Evolutionary conservation across 2,329 filamentous ascomycete genomes (phyloP).

Genomic region (Neonectria punicea): DNA sequence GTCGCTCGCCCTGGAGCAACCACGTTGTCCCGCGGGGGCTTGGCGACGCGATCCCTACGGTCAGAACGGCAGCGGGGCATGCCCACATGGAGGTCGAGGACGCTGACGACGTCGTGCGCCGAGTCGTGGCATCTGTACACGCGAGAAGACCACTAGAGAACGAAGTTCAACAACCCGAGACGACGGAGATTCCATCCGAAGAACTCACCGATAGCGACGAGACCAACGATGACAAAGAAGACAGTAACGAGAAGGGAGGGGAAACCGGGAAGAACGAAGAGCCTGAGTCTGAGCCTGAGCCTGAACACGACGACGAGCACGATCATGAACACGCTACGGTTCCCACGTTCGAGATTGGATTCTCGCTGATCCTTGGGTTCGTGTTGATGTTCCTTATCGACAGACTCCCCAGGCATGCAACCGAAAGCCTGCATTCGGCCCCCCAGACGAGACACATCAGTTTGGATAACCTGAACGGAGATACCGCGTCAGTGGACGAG

Average conservation of each 20-base stretch:
- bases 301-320: constrained; percentile 50
- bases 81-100: constrained; percentile 21
- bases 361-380: constrained; percentile 89
- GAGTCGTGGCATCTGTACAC: constrained; percentile 21
- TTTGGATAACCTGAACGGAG: constrained; percentile 78
- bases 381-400: constrained; percentile 98
- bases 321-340: constrained; percentile 52
- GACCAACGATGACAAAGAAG: constrained; percentile 15
- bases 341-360: constrained; percentile 82
- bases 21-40: constrained; percentile 41
- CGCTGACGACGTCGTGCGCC: constrained; percentile 30
- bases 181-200: constrained; percentile 27
- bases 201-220: constrained; percentile 21
- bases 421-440: constrained; percentile 70
- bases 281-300: constrained; percentile 32
- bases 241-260: constrained; percentile 25
- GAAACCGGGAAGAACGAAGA: constrained; percentile 28
- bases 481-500: constrained; percentile 61
- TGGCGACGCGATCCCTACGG: constrained; percentile 34
- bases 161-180: constrained; percentile 22
- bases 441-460: constrained; percentile 86
- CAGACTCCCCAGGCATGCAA: constrained; percentile 79
- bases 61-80: constrained; percentile 26
- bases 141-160: constrained; percentile 26
- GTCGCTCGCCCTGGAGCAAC: constrained; percentile 46